Base-by-base conservation (phyloP, 306 rosid species). In the Quillaja saponaria region DNA sequence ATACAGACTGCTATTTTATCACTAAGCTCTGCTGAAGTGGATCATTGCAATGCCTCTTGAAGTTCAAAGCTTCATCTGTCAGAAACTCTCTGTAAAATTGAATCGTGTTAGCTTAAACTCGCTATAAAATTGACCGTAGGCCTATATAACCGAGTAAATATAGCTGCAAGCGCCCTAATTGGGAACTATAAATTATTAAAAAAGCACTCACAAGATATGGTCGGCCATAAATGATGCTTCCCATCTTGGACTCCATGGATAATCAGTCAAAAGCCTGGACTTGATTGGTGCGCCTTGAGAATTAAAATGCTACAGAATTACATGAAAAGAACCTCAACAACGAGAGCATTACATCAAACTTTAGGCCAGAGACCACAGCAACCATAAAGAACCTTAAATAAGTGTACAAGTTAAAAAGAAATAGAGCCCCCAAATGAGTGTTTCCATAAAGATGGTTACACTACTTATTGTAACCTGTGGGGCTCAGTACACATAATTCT, bases 181-280 rank as follows among this genome's bases (percentile, higher is more conserved):
- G 2, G 2, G 44, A 8, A 39, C n/a, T n/a, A n/a, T n/a, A 19
- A 55, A 50, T 42, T 61, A 57, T 61, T 4, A 25, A 6, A 9
- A 57, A 5, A 48, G 4, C 66, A 79, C 95, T 85, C 71, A 90
- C 97, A 49, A 76, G 41, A 85, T 81, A 35, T 88, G 82, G 60
- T 83, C 97, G 35, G 94, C 85, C 96, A 90, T 90, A 53, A 9
- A 73, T 8, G 74, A 56, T 47, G 53, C 55, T 71, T 87, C 94
- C 97, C 97, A 90, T 81, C 97, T 85, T 4, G 97, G 97, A 74
- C 97, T 90, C 88, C 90, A 90, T 16, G 94, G 97, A 63, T 71
- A 90, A 31, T 87, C 88, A n/a, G 71, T 63, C 6, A 85, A 49
- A 9, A 57, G 70, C 40, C 78, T 74, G 0, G 96, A 90, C 67